Evolutionary conservation across 2,329 filamentous ascomycete genomes (phyloP), one percentile per base, ranked within the genome.

Genomic region (Phoma herbarum): DNA sequence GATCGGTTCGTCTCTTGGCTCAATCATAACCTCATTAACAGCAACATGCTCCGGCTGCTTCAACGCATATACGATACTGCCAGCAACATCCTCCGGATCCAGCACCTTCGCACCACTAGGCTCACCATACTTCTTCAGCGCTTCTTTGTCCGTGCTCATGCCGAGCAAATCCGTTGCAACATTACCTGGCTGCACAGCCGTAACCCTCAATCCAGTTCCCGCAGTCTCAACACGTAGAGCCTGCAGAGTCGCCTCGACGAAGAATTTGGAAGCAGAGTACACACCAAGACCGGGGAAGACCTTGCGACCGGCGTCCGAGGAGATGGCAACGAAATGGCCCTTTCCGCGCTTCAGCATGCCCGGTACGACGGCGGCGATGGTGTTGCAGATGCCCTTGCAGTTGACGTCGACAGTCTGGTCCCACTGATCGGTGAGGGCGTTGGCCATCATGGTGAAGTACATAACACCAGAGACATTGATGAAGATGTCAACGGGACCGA

Each of bases 381-480:
- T 88, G 81, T 94, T 84, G 52, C 93, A 80, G 1, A 94, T 83
- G 35, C 91, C 91, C 78, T 93, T 93, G 86, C 91, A 93, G 80
- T 94, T 94, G 66, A 94, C 90, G 68, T 93, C 91, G 41, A 94
- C 90, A 0, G 90, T 93, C 57, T 86, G 88, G 63, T 93, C 88
- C 91, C 91, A 94, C 68, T 94, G 88, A 5, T 91, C 89, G 0
- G 82, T 85, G 63, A 90, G 84, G 16, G 81, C 84, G 72, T 93
- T 93, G 56, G 88, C 86, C 91, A 94, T 93, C 87, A 93, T 88
- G 53, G 91, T 93, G 78, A 88, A 94, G 80, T 94, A 94, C 91
- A 94, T 94, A 72, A 94, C 91, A 33, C 91, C 91, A 0, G 91
- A 91, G 70, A 90, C 92, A 39, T 87, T 87, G 48, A 94, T 86